These are phyloP conservation scores for Mariannaea sp. DNA, from an alignment of 2,329 filamentous ascomycete species.

Conservation along the genomic window DNA sequence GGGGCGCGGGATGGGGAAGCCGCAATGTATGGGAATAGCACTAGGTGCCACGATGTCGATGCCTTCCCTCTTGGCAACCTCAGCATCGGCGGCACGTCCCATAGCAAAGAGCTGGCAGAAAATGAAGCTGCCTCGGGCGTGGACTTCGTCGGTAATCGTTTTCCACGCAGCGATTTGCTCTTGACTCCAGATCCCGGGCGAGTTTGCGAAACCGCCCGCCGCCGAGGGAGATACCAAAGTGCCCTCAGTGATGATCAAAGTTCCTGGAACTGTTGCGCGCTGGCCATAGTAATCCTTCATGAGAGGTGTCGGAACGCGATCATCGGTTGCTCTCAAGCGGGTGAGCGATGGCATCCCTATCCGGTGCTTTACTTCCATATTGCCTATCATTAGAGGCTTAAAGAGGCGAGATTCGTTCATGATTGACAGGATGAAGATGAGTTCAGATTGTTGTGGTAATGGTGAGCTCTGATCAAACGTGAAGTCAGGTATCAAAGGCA, in stretches of 20 bases:
- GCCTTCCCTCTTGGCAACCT: conserved; percentile 35
- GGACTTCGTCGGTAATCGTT: conserved; percentile 64
- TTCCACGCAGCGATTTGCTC: conserved; percentile 65
- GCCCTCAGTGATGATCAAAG: conserved; percentile 51
- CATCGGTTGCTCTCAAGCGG: conserved; percentile 52
- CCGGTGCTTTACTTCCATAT: conserved; percentile 46
- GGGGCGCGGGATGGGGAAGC: conserved; percentile 59
- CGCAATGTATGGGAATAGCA: conserved; percentile 47
- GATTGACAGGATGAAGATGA: neutral
- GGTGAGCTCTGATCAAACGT: too few relatives aligned
- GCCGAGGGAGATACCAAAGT: conserved; percentile 46
- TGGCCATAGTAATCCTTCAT: conserved; percentile 55
- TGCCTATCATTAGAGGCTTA: conserved; percentile 49
- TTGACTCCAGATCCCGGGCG: conserved; percentile 62
- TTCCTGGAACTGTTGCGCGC: conserved; percentile 48
- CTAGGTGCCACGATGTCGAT: conserved; percentile 37
- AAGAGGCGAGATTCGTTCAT: conserved; percentile 45
- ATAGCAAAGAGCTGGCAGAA: conserved; percentile 66
- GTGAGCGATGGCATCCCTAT: conserved; percentile 63
- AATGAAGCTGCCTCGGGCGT: conserved; percentile 64
- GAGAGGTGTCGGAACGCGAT: conserved; percentile 32
- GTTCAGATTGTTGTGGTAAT: neutral
- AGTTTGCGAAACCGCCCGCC: conserved; percentile 46
- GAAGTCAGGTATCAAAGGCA: too few relatives aligned
- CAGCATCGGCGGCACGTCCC: conserved; percentile 56